Base-by-base conservation (phyloP, 768 basidiomycete genomes). In the Tulasnella sp. region DNA sequence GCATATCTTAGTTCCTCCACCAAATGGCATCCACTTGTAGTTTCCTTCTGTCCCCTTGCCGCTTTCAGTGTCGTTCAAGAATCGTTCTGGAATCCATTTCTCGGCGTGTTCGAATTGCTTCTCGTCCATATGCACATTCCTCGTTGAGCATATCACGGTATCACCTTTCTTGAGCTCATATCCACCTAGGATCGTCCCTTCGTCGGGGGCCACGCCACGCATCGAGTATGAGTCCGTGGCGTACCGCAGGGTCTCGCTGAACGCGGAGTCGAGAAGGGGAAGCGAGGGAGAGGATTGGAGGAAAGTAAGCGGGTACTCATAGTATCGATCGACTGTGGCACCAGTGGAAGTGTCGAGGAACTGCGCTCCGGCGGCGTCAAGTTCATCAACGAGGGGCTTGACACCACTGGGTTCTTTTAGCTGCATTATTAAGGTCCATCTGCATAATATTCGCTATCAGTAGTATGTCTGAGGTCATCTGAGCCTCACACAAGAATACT, bases 11-110 rank as follows among this genome's bases (percentile, higher is more conserved):
- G 34, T 19, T 8, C 57, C 57, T 24, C 57, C 57, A 8, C 57
- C 57, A 22, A 59, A 59, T 29, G 57, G 57, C 57, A 59, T 59
- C 57, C 57, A 59, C 19, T 59, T 59, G 46, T 29, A 59, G 48
- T 34, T 25, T 4, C 46, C 49, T 22, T 59, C 57, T 4, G 57
- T 59, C 0, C 57, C 57, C 24, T 53, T 43, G 3, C 22, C 34
- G 17, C 42, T 24, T 11, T 38, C 49, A 11, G 38, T 49, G 15
- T 43, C 38, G 22, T 27, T 7, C 25, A 60, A 1, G 34, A 60
- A 60, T 21, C 59, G 29, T 27, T 27, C 52, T 4, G 59, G 59
- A 24, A 41, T 43, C 4, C 8, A 60, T 42, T 53, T 38, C 7
- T 52, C 21, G 2, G 51, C 50, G 12, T 53, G 11, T 29, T 53